A percentile compares a stretch with the other conserved stretches of the same genome.
Evolutionary conservation across 176 grass and related monocot species (phyloP).

Genomic region (Tuctoria greenei): DNA sequence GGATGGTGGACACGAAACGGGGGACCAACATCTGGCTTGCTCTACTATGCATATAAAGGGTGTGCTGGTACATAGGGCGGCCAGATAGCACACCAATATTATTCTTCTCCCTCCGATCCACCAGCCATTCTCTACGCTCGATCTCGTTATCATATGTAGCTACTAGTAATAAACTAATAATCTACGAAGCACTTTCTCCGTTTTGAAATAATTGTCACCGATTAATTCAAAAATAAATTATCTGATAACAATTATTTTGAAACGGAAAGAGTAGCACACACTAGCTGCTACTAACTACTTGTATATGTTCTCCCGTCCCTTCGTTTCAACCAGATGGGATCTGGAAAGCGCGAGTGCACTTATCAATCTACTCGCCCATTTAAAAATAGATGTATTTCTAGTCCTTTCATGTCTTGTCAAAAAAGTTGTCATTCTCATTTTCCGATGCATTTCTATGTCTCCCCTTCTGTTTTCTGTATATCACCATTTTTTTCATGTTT

Average conservation of each 20-base stretch:
- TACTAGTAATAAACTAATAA: neutral
- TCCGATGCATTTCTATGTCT: too few species aligned
- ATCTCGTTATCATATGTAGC: neutral
- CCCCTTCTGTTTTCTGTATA: too few species aligned
- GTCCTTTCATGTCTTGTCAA: too few species aligned
- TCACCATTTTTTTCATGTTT: too few species aligned
- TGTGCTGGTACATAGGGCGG: neutral
- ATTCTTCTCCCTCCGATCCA: neutral
- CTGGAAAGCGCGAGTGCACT: neutral
- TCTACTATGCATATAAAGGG: neutral
- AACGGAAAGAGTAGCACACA: too few species aligned
- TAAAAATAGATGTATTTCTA: too few species aligned
- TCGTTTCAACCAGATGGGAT: conserved; percentile 26
- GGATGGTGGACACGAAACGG: neutral
- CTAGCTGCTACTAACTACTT: neutral
- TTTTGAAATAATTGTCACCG: too few species aligned
- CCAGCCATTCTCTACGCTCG: neutral
- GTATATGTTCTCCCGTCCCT: neutral
- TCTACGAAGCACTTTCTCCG: too few species aligned
- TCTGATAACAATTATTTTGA: too few species aligned
- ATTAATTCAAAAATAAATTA: too few species aligned
- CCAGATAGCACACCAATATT: neutral
- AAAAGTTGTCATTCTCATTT: too few species aligned
- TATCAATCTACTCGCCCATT: neutral
- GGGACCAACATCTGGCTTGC: neutral